Conservation (phyloP, 306 rosid genomes). For the Gleditsia sinensis region DNA sequence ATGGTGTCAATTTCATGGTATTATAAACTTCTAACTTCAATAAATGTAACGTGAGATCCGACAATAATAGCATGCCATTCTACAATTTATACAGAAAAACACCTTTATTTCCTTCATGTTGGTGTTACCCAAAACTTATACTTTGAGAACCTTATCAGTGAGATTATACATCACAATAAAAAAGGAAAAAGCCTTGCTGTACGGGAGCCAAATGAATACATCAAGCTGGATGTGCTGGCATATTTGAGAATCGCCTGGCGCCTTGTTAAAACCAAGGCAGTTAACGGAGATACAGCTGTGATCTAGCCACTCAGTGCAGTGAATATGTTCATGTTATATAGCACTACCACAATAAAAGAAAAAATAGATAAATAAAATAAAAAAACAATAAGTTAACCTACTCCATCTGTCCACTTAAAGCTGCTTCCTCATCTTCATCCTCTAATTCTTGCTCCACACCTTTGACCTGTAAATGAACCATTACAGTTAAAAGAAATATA, state of each 20-base stretch:
- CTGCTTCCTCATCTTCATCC: slow-evolving; percentile 66
- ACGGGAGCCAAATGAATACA: neutral
- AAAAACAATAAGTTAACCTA: slow-evolving; percentile 35
- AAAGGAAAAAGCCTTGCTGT: neutral
- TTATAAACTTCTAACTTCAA: slow-evolving; percentile 22
- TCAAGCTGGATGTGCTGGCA: neutral
- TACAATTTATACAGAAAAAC: slow-evolving; percentile 15
- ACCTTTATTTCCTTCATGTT: slow-evolving; percentile 25
- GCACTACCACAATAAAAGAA: too few species aligned
- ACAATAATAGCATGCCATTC: slow-evolving; percentile 27
- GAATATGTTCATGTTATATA: neutral
- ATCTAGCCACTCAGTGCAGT: neutral
- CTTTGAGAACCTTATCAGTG: neutral
- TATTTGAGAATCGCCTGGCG: neutral
- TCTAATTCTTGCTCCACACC: slow-evolving; percentile 88
- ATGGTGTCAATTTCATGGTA: slow-evolving; percentile 12
- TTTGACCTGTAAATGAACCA: slow-evolving; percentile 68
- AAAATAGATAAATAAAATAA: too few species aligned
- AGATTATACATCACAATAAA: neutral
- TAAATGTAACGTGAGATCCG: slow-evolving; percentile 23
- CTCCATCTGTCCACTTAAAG: slow-evolving; percentile 53
- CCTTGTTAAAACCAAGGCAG: neutral
- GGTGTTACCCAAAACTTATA: slow-evolving; percentile 19
- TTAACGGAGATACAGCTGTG: neutral
- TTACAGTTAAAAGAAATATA: neutral